Evolutionary conservation across 495 filamentous ascomycete species (phyloP).

Genomic region (Neurospora hispaniola): DNA sequence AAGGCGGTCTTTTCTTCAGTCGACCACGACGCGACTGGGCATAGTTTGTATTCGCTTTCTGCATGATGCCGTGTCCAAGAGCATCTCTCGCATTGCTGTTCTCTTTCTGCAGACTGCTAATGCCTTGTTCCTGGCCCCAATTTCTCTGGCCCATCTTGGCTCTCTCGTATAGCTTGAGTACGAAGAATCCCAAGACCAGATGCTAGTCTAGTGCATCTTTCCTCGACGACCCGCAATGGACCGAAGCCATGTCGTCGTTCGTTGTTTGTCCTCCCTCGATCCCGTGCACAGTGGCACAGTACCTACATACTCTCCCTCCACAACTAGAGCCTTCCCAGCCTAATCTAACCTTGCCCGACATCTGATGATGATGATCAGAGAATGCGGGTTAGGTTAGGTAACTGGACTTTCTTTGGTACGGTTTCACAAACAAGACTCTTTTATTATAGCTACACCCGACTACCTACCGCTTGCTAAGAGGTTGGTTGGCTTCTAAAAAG

Average conservation of each 20-base stretch:
- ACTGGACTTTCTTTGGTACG: not conserved
- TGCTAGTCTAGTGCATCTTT: not conserved
- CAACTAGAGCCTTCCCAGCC: not conserved
- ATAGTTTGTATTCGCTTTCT: not conserved
- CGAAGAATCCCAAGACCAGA: not conserved
- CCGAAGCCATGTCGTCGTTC: not conserved
- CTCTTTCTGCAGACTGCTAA: not conserved
- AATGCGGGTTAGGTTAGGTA: not conserved
- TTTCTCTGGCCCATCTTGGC: not conserved
- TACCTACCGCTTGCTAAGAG: not conserved
- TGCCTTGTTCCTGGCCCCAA: not conserved
- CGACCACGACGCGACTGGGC: not conserved
- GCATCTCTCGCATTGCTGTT: not conserved
- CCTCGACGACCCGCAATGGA: not conserved
- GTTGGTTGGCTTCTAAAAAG: not conserved
- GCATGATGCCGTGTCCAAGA: not conserved
- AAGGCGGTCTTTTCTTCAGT: not conserved
- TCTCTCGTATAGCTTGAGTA: not conserved
- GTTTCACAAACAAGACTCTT: not conserved
- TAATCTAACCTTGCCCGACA: not conserved
- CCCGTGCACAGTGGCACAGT: not conserved
- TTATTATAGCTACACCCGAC: not conserved
- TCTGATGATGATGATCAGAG: not conserved
- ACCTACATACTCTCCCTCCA: not conserved
- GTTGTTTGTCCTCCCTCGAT: not conserved